A percentile compares a stretch with the other conserved stretches of the same genome.
phyloP scores from a whole-genome alignment of 345 rosid genomes.

The Rubroshorea leprosula region DNA sequence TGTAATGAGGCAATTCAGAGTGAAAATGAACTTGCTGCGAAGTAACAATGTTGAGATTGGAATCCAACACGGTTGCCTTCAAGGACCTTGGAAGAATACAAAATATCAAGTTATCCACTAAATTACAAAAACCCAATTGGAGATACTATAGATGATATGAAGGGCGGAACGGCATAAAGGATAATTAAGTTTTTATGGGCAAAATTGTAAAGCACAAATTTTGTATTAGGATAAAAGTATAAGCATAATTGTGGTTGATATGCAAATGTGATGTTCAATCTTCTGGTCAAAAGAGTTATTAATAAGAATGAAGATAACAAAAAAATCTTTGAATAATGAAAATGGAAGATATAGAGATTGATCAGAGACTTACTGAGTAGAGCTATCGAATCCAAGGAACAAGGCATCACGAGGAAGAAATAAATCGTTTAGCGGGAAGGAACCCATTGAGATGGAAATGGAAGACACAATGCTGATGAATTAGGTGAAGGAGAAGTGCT shows the following conservation, averaged over 20 bases:
- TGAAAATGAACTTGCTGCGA: slow-evolving; percentile 75
- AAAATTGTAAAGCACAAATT: no score
- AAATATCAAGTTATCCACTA: slow-evolving; percentile 1
- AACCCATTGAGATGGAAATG: not conserved
- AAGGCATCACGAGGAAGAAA: slow-evolving; percentile 65
- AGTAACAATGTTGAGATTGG: slow-evolving; percentile 51
- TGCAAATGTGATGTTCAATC: no score
- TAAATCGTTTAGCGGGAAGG: slow-evolving; percentile 35
- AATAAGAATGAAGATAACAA: no score
- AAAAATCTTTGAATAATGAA: not conserved
- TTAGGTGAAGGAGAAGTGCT: no score
- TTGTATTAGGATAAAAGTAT: no score
- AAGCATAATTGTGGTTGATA: no score
- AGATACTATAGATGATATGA: no score
- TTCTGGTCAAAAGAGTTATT: no score
- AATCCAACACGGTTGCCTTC: slow-evolving; percentile 87
- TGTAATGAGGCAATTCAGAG: slow-evolving; percentile 68
- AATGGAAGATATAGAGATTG: not conserved
- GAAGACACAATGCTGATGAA: not conserved
- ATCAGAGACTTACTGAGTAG: slow-evolving; percentile 63
- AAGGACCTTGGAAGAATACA: slow-evolving; percentile 53
- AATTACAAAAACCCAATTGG: not conserved
- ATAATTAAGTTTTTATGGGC: no score
- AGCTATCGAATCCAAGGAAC: slow-evolving; percentile 87
- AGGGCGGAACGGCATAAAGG: no score